Evolutionary conservation across 2,329 filamentous ascomycete genomes (phyloP).

Genomic region (Hirsutella thompsonii): DNA sequence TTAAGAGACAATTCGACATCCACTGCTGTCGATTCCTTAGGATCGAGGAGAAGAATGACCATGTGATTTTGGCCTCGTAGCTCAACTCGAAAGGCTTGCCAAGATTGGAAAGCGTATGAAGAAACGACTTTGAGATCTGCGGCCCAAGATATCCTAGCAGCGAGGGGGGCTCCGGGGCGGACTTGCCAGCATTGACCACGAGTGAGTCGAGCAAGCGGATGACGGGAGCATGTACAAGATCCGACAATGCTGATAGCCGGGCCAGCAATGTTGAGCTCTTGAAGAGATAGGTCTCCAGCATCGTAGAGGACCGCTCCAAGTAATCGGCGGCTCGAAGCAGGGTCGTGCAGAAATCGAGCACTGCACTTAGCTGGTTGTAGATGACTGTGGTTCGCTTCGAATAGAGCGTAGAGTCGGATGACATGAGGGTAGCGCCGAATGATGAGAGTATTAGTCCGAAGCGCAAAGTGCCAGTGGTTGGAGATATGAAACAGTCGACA

Average conservation of each 20-base stretch:
- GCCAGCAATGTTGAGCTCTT: constrained; percentile 66
- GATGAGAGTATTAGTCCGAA: constrained; percentile 67
- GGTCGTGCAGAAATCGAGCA: constrained; percentile 53
- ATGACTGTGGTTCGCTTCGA: constrained; percentile 40
- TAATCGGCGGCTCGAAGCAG: constrained; percentile 59
- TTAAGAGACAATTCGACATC: constrained; percentile 88
- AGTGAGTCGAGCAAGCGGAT: constrained; percentile 61
- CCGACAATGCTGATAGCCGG: constrained; percentile 59
- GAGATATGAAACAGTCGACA: constrained; percentile 61
- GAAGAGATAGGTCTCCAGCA: constrained; percentile 68
- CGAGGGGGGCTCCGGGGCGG: constrained; percentile 70
- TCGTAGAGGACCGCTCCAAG: constrained; percentile 46
- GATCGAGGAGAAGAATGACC: constrained; percentile 77
- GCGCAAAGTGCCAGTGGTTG: constrained; percentile 54
- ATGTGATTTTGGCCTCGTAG: constrained; percentile 55
- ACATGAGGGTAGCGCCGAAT: constrained; percentile 35
- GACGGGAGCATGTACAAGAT: constrained; percentile 51
- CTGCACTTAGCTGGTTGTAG: constrained; percentile 48
- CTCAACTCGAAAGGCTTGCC: constrained; percentile 61
- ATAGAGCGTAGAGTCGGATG: constrained; percentile 50
- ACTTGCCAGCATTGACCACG: constrained; percentile 54
- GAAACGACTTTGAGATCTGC: constrained; percentile 70
- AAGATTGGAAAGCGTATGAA: constrained; percentile 63
- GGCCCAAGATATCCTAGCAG: constrained; percentile 82
- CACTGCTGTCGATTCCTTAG: constrained; percentile 87